Conservation (phyloP, 768 basidiomycete genomes). For the Russula griseocarnosa region DNA sequence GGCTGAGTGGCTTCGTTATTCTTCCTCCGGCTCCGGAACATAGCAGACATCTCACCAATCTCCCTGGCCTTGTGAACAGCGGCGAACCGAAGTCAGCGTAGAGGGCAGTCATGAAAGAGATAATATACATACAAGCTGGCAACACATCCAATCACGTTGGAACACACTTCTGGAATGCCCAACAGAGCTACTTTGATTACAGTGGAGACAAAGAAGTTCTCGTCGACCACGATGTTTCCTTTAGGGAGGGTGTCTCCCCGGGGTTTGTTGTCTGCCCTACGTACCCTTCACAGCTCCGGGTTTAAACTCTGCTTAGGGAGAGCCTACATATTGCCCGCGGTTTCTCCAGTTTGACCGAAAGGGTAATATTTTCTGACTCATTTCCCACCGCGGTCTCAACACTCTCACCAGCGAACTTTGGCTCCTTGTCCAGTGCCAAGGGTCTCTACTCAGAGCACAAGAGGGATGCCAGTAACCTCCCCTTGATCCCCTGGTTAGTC, state of each 20-base stretch:
- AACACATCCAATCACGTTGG: conserved; percentile 61
- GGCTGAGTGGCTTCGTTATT: too few relatives aligned
- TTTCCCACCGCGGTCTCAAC: neutral
- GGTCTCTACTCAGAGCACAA: conserved; percentile 39
- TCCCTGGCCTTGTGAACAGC: neutral
- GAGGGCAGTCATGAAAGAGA: conserved; percentile 57
- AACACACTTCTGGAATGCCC: conserved; percentile 80
- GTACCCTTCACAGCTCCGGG: conserved; percentile 17
- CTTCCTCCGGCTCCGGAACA: too few relatives aligned
- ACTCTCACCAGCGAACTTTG: conserved; percentile 55
- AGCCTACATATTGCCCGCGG: conserved; percentile 54
- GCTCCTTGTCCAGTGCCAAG: conserved; percentile 47
- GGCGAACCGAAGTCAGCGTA: neutral
- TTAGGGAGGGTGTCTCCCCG: conserved; percentile 53
- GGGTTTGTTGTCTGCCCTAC: conserved; percentile 38
- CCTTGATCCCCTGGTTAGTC: conserved; percentile 20
- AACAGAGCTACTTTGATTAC: conserved; percentile 62
- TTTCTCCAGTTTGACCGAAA: conserved; percentile 65
- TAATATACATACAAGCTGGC: conserved; percentile 75
- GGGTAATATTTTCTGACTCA: conserved; percentile 39
- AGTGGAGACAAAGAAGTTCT: conserved; percentile 35
- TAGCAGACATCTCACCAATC: neutral
- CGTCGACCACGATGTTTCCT: conserved; percentile 57
- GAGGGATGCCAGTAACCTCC: conserved; percentile 15
- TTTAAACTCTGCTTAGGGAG: conserved; percentile 36